Evolutionary conservation across 495 filamentous ascomycete genomes (phyloP), one percentile per base, ranked within the genome.

Genomic region (Cladorrhinum samala): DNA sequence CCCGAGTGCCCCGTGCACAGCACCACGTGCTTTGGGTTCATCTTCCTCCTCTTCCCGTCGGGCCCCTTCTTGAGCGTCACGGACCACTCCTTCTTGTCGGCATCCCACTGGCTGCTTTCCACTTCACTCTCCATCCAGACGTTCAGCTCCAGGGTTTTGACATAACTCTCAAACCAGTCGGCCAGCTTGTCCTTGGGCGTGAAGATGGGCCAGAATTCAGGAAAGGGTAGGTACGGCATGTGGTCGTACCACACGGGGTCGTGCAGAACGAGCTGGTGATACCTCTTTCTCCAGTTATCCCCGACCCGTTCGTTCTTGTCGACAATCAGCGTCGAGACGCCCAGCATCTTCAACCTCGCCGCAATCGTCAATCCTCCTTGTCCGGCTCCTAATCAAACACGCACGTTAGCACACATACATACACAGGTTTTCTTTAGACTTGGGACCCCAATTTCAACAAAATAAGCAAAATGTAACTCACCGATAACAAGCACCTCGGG

Each of bases 171-270:
- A 61, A 91, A 83, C 74, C 86, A 92, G 33, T 88, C 83, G 14
- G 83, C 88, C 0, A 91, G 73, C 54, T 91, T 91, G 63, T 91
- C 86, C 60, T 91, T 91, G 1, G 88, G 87, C 1, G 85, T 87
- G 62, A 85, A 88, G 21, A 84, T 43, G 0, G 82, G 82, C 86
- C 87, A 91, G 52, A 69, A 70, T 0, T 74, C 53, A 9, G 88
- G 87, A 57, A 91, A 91, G 0, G 73, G 68, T 1, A 91, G 42
- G 65, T 89, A 91, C 1, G 87, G 84, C 64, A 90, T 63, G 60
- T 90, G 86, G 60, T 89, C 84, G 57, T 81, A 88, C 80, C 83
- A 86, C 3, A 91, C 81, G 0, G 86, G 83, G 54, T 91, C 87
- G 58, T 91, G 88, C 3, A 88, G 75, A 0, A 90, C 86, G 2